Base-by-base conservation (phyloP, 257 asterid genomes). In the Pogostemon cablin region DNA sequence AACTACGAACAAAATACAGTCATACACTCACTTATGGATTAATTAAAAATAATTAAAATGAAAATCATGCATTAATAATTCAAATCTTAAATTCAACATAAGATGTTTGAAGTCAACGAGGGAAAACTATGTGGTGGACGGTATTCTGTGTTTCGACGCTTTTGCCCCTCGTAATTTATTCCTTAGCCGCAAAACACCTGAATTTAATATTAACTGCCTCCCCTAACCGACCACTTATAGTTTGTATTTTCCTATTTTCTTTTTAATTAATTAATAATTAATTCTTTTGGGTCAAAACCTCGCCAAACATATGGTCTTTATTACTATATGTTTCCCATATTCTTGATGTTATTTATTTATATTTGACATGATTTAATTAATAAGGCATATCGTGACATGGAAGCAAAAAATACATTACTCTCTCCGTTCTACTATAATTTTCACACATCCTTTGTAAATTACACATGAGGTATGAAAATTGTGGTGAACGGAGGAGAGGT, bases 191-290 rank as follows among this genome's bases (percentile, higher is more conserved):
- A 76, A 57, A 42, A 25, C 15, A 56, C 41, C 44, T 17, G 15
- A 46, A 57, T 49, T 46, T 42, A 67, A 58, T 50, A 55, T 10
- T 55, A 47, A 62, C 17, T 37, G 7, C 34, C 34, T 44, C 17
- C 39, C 64, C 34, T 41, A 72, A 76, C 84, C 84, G 81, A 76
- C 84, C 84, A 80, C 72, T 48, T 68, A 43, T 47, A 9, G 2
- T 57, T 64, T 55, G 34, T 17, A 3, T 4, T 41, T 6, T 44
- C 6, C 35, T 37, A 6, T 7, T 8, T 25, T 6, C 0, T 17
- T 62, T 49, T 15, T 15, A 15, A 15, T 15, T 15, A 15, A 15
- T 15, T 15, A 15, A 15, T 15, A 15, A 15, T 39, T 9, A 34
- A 17, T 47, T 62, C 38, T 3, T 62, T 8, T 34, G 9, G 62